Conservation (phyloP, 23 red algal genomes). For the Porphyridium purpureum region DNA sequence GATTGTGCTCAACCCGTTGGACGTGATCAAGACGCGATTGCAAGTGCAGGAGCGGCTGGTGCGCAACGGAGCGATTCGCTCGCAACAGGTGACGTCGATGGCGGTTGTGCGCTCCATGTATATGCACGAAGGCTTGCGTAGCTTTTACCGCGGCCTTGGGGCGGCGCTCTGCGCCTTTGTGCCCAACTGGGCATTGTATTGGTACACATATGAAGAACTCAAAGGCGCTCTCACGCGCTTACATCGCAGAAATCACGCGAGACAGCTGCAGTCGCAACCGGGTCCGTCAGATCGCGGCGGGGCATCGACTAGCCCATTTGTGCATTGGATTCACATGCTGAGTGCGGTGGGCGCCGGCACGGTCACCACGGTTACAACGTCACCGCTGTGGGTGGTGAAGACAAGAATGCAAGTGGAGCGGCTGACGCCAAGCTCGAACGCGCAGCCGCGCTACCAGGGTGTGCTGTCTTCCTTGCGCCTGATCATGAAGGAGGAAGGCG, state of each 20-base stretch:
- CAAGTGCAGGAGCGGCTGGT: slow-evolving; percentile 67
- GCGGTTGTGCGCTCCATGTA: slow-evolving; percentile 25
- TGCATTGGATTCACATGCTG: slow-evolving; percentile 39
- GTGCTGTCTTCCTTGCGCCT: slow-evolving; percentile 46
- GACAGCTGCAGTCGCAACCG: no score
- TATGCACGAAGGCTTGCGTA: slow-evolving; percentile 32
- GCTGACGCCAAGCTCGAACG: not conserved
- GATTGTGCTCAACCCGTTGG: slow-evolving; percentile 67
- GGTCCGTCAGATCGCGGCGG: no score
- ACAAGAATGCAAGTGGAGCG: slow-evolving; percentile 79
- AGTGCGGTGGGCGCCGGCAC: slow-evolving; percentile 60
- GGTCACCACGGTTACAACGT: slow-evolving; percentile 55
- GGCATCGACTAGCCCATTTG: no score
- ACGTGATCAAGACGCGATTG: slow-evolving; percentile 76
- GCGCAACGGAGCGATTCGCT: no score
- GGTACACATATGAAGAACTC: slow-evolving; percentile 67
- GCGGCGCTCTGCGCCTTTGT: slow-evolving; percentile 87
- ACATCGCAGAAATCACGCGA: no score
- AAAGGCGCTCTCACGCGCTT: slow-evolving; percentile 27
- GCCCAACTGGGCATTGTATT: slow-evolving; percentile 93
- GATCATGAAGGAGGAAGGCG: slow-evolving; percentile 68
- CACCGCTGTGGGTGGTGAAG: slow-evolving; percentile 89
- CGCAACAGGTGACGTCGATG: slow-evolving; percentile 25
- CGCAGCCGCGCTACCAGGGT: slow-evolving; percentile 21
- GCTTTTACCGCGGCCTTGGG: slow-evolving; percentile 67